Conservation (phyloP, 2,329 filamentous ascomycete species). For the Verticillium dahliae region DNA sequence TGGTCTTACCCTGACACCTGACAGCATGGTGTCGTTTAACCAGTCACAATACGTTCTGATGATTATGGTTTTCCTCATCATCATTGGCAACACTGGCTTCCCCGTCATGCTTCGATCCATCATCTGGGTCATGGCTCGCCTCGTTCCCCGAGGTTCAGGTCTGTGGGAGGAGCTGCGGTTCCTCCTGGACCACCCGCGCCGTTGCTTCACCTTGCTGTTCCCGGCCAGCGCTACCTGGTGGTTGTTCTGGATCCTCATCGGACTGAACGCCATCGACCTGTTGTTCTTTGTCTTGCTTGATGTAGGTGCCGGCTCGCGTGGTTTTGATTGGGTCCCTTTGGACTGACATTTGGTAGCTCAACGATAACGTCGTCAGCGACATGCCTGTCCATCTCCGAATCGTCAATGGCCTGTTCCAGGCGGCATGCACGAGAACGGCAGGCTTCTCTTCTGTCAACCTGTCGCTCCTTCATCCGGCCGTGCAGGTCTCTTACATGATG, state of each 20-base stretch:
- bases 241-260: conserved; percentile 79
- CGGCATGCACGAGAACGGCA: conserved; percentile 81
- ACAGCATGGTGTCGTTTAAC: conserved; percentile 90
- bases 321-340: background rate
- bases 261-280: conserved; percentile 78
- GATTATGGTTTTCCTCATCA: conserved; percentile 76
- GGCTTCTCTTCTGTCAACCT: conserved; percentile 82
- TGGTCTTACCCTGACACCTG: conserved; percentile 85
- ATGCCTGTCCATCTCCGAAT: conserved; percentile 70
- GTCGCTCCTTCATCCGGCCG: conserved; percentile 73
- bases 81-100: conserved; percentile 93
- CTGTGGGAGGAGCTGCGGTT: conserved; percentile 89
- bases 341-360: conserved; percentile 45
- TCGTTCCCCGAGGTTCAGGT: conserved; percentile 58
- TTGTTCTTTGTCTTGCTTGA: conserved; percentile 91
- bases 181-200: conserved; percentile 85
- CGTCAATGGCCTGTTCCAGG: conserved; percentile 84
- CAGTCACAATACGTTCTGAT: conserved; percentile 69
- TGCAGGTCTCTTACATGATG: conserved; percentile 89
- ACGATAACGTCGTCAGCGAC: conserved; percentile 60
- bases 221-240: conserved; percentile 90
- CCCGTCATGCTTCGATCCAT: conserved; percentile 90
- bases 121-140: conserved; percentile 73
- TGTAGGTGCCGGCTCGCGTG: conserved; percentile 39
- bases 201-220: conserved; percentile 93